Percentiles rank a stretch among this genome's conserved stretches.
Conservation (phyloP, 257 asterid genomes). For the Catharanthus roseus region DNA sequence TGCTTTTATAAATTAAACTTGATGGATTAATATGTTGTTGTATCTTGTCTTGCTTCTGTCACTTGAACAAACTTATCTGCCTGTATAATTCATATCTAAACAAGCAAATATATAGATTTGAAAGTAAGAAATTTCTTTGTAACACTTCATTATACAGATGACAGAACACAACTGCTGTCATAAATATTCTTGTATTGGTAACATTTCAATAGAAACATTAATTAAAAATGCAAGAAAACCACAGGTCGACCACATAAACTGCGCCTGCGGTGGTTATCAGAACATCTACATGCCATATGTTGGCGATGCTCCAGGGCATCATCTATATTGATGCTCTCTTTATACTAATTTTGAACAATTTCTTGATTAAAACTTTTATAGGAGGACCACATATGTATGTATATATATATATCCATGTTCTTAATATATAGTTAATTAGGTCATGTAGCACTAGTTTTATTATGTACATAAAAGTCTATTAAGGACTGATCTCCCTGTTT, state of each 20-base stretch:
- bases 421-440: conserved; percentile 5
- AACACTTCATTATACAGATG: too few species aligned
- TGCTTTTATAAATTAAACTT: neutral
- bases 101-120: neutral
- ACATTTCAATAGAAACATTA: conserved; percentile 5
- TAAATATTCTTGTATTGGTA: too few species aligned
- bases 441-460: conserved; percentile 17
- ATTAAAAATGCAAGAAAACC: conserved; percentile 17
- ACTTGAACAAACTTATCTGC: neutral
- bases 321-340: conserved; percentile 1
- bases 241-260: conserved; percentile 28
- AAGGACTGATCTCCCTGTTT: neutral
- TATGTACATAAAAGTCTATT: conserved; percentile 21
- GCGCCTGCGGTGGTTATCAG: conserved; percentile 21
- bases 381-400: neutral
- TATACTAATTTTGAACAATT: neutral
- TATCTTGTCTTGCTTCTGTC: neutral
- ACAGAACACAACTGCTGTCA: too few species aligned
- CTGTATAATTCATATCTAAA: neutral
- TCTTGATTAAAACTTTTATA: conserved; percentile 10
- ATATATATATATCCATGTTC: neutral
- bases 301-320: conserved; percentile 14
- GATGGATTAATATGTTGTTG: neutral
- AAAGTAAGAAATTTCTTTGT: neutral
- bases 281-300: conserved; percentile 11